These are phyloP conservation scores for Coniophora puteana DNA, from an alignment of 1,284 basidiomycete genomes.

Conservation along the genomic window DNA sequence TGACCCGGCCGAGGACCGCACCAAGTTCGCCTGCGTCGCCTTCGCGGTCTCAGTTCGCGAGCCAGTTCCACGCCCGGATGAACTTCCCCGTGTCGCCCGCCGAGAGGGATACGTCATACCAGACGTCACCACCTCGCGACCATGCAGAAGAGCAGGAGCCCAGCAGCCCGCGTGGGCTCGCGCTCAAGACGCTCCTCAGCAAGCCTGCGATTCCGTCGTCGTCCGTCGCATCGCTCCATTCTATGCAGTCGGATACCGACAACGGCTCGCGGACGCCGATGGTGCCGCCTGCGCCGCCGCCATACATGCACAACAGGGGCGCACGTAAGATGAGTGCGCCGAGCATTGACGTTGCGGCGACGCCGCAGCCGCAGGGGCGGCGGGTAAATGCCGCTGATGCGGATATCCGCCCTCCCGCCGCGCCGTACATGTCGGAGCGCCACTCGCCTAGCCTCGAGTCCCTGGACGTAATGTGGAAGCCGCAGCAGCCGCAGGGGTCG, in stretches of 20 bases:
- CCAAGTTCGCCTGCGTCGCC: conserved; percentile 16
- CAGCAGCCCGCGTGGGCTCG: no score
- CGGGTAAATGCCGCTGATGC: conserved; percentile 12
- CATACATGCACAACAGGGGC: conserved; percentile 12
- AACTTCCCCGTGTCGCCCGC: no score
- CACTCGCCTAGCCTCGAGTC: conserved; percentile 5
- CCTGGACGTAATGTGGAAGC: conserved; percentile 5
- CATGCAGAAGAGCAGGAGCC: no score
- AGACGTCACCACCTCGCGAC: no score
- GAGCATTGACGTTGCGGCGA: conserved; percentile 20
- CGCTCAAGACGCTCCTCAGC: conserved; percentile 23
- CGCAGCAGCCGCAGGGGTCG: no score
- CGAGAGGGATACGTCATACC: no score
- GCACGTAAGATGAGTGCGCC: conserved; percentile 19
- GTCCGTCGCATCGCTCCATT: conserved; percentile 20
- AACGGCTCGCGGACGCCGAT: conserved; percentile 11
- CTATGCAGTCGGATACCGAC: conserved; percentile 13
- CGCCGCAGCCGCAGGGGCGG: conserved; percentile 18
- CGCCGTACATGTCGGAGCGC: conserved; percentile 10
- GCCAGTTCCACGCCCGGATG: neutral
- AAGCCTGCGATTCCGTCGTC: conserved; percentile 17
- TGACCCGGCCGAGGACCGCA: neutral
- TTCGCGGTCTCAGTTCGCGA: no score
- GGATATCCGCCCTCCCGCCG: neutral
- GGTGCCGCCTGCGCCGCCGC: no score